Evolutionary conservation across 2,329 filamentous ascomycete genomes (phyloP), one percentile per base, ranked within the genome.

Genomic region (Colletotrichum magnum): DNA sequence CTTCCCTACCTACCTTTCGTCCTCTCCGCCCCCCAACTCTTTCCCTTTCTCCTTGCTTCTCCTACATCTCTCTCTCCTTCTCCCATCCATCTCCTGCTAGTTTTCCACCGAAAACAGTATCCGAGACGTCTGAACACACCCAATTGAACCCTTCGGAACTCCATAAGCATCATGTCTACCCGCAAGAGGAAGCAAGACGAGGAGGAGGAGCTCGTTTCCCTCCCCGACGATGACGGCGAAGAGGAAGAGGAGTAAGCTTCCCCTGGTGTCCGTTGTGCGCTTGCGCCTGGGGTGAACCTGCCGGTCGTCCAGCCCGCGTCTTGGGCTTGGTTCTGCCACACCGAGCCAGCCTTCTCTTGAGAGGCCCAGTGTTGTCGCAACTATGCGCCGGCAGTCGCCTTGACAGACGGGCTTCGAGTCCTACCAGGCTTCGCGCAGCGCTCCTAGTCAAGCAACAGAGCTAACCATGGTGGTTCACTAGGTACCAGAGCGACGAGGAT

Each of bases 141-240:
- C 76, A 76, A 79, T 80, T 77, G 76, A 74, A 66, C 57, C 21
- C 59, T 39, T 32, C 56, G 45, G 18, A 66, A 69, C 51, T 58
- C 69, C 32, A 54, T 47, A 67, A 59, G 45, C 68, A 79, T 67
- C 71, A 86, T 86, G 83, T 82, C 84, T 68, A 78, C 81, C 74
- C 85, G 85, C 75, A 87, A 87, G 84, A 85, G 85, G 81, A 86
- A 85, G 82, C 83, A 85, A 74, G 84, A 83, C 26, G 84, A 86
- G 72, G 83, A 86, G 76, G 85, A 87, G 68, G 85, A 87, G 79
- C 84, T 88, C 41, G 83, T 88, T 70, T 86, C 85, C 70, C 84
- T 88, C 63, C 85, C 86, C 62, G 85, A 86, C 69, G 85, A 82
- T 56, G 82, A 83, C 56, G 84, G 86, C 69, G 84, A 87, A 74